Evolutionary conservation across 1,139 yeast genomes (phyloP).

Genomic region (Zygoascus sp.): DNA sequence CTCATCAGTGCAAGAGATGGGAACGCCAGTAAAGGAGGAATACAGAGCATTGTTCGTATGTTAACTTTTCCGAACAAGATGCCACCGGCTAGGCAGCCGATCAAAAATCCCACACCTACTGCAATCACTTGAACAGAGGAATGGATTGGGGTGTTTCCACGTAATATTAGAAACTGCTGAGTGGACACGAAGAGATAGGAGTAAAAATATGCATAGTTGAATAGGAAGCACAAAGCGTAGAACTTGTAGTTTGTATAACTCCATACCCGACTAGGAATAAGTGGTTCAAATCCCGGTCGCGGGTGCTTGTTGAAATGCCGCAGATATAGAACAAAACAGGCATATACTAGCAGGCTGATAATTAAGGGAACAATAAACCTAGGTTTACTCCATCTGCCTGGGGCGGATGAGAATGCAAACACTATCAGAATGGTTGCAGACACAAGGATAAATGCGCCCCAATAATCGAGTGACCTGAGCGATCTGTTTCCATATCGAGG

Average conservation of each 20-base stretch:
- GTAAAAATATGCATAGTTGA: slow-evolving; percentile 18
- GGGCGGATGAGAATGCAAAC: slow-evolving; percentile 30
- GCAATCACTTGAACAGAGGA: slow-evolving; percentile 33
- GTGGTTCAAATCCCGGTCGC: slow-evolving; percentile 15
- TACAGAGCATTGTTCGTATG: slow-evolving; percentile 19
- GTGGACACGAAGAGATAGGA: slow-evolving; percentile 20
- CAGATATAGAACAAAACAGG: slow-evolving; percentile 20
- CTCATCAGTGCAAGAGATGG: slow-evolving; percentile 27
- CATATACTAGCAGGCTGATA: slow-evolving; percentile 28
- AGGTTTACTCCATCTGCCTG: slow-evolving; percentile 28
- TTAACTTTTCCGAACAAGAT: slow-evolving; percentile 18
- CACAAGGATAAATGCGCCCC: slow-evolving; percentile 29
- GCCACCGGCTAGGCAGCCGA: slow-evolving; percentile 23
- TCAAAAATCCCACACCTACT: slow-evolving; percentile 23
- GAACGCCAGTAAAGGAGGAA: slow-evolving; percentile 22
- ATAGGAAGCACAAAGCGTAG: slow-evolving; percentile 15
- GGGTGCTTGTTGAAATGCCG: slow-evolving; percentile 13
- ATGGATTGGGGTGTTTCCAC: slow-evolving; percentile 26
- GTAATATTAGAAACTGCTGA: slow-evolving; percentile 17
- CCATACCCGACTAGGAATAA: slow-evolving; percentile 25
- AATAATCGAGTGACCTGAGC: slow-evolving; percentile 29
- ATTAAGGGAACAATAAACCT: slow-evolving; percentile 27
- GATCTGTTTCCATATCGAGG: slow-evolving; percentile 21
- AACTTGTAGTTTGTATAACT: slow-evolving; percentile 19
- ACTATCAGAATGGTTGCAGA: slow-evolving; percentile 31